A percentile compares a stretch with the other conserved stretches of the same genome.
Evolutionary conservation across 768 basidiomycete species (phyloP).

Genomic region (Rhizopogon sp.): DNA sequence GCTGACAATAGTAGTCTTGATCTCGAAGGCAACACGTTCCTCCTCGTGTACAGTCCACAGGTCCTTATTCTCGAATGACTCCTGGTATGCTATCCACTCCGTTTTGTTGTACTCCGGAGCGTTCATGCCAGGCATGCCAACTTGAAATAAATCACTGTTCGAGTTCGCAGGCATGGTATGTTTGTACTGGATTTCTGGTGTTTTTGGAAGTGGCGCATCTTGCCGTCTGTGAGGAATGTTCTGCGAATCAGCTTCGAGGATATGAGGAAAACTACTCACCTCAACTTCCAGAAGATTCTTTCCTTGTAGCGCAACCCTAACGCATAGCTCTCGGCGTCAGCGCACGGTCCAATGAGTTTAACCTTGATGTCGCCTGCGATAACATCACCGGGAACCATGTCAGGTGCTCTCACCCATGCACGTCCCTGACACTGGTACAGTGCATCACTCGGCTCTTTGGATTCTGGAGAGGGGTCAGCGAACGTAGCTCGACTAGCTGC

Average conservation of each 20-base stretch:
- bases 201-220: background rate
- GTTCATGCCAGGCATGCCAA: too few relatives aligned
- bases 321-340: background rate
- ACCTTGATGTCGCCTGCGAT: background rate
- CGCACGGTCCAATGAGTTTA: background rate
- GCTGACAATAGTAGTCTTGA: background rate
- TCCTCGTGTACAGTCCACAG: constrained; percentile 14
- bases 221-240: background rate
- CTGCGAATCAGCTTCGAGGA: background rate
- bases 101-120: background rate
- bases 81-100: background rate
- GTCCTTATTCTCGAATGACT: constrained; percentile 4
- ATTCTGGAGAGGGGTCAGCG: background rate
- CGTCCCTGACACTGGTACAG: background rate
- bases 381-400: background rate
- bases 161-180: background rate
- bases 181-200: background rate
- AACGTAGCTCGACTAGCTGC: background rate
- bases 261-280: background rate
- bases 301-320: constrained; percentile 1
- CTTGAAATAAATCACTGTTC: background rate
- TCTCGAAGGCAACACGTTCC: constrained; percentile 15
- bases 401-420: background rate
- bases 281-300: background rate
- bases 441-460: background rate